Evolutionary conservation across 768 basidiomycete genomes (phyloP), one percentile per base, ranked within the genome.

Genomic region (Pleurotus salmoneostramineus): DNA sequence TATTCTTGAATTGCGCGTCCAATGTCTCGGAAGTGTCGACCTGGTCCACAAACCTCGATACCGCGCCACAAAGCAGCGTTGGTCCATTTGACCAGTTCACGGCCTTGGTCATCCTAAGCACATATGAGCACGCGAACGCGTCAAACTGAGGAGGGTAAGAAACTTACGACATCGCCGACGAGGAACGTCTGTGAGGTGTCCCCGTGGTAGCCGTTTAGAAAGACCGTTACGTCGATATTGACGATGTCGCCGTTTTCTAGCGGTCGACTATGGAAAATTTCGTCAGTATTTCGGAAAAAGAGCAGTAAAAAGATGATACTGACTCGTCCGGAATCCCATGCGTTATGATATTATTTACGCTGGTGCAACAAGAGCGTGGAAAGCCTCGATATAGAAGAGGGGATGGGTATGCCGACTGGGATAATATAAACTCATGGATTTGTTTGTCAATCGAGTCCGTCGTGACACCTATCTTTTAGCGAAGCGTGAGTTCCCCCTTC

Each of bases 261-360:
- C 0, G 83, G 84, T 36, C 93, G 91, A 58, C 93, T 95, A 62
- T 27, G 46, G 56, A 31, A 31, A 11, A 54, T 58, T 57, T 52
- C n/a, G 17, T 54, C 40, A 57, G 21, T 11, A 27, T n/a, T 45
- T 8, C 45, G 12, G 21, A n/a, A 8, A 47, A 42, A 31, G 5
- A 14, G 42, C 27, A 7, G 17, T 37, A 27, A 12, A 27, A 21
- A 31, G 31, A 17, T 27, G 6, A 14, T 45, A 69, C 83, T 62
- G 61, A 94, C 93, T 91, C 82, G 73, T 96, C 93, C 32, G 95
- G 95, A 57, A 97, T 94, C 0, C 94, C 95, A 66, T 97, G 93
- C 7, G 80, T 82, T 48, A 94, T 79, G 35, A 96, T 74, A 62
- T 96, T 96, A 66, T 97, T 97, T 56, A 95, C 77, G 61, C 93